A percentile compares a stretch with the other conserved stretches of the same genome.
These are phyloP conservation scores for Magnusiomyces sp. DNA, from an alignment of 1,139 yeast species.

Conservation along the genomic window DNA sequence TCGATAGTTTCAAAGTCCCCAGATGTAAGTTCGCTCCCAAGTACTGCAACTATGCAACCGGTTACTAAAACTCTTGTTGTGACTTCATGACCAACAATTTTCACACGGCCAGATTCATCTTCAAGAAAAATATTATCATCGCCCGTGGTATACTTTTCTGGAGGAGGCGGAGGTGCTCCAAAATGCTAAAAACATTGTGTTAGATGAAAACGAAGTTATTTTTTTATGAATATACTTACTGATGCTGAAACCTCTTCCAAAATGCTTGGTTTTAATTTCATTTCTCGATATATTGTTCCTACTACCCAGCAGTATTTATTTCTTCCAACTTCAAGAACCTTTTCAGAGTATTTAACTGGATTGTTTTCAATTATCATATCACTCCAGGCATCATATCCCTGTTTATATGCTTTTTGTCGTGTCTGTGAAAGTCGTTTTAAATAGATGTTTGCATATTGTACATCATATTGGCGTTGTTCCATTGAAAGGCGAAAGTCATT, in stretches of 20 bases:
- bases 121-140: conserved; percentile 66
- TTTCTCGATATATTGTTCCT: conserved; percentile 81
- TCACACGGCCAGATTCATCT: conserved; percentile 87
- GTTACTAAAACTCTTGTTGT: conserved; percentile 55
- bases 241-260: conserved; percentile 63
- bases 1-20: conserved; percentile 85
- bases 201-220: conserved; percentile 18
- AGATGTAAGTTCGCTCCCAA: conserved; percentile 78
- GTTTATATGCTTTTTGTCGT: conserved; percentile 45
- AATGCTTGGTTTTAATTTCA: conserved; percentile 78
- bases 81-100: conserved; percentile 57
- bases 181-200: conserved; percentile 22
- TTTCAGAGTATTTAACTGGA: conserved; percentile 39
- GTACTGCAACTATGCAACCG: conserved; percentile 74
- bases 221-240: conserved; percentile 11
- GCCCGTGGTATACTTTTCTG: conserved; percentile 44
- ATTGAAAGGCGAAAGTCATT: conserved; percentile 15
- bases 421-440: conserved; percentile 51
- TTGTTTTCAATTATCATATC: conserved; percentile 34
- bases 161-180: conserved; percentile 34
- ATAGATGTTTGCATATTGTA: conserved; percentile 71
- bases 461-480: conserved; percentile 45
- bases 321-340: conserved; percentile 67
- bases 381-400: conserved; percentile 45
- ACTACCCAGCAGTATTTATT: conserved; percentile 77